Evolutionary conservation across 257 asterid species (phyloP), one percentile per base, ranked within the genome.

Genomic region (Salvia hispanica): DNA sequence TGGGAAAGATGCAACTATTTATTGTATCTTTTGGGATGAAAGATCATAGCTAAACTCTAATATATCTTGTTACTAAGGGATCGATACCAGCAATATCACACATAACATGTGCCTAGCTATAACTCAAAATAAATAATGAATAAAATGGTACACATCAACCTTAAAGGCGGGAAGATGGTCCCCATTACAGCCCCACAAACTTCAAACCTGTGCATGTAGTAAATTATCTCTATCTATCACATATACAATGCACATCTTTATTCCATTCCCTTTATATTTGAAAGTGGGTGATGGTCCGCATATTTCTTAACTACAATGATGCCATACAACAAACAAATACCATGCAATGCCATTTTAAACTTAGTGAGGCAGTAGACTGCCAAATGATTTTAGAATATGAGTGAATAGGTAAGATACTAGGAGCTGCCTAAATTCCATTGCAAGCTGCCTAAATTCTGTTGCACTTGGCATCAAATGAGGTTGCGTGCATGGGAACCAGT

Each of bases 161-260:
- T 25, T 25, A 25, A 25, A 25, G 31, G 31, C 31, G 31, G n/a
- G 31, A 25, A 25, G 61, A 53, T 69, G 48, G 43, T 25, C 12
- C 58, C 58, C n/a, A 14, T 18, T 58, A 51, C 46, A 2, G 18
- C 51, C 45, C 37, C 37, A 45, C 48, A 61, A 72, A 36, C 40
- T 39, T 45, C 7, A 25, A 43, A 63, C 37, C 44, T 16, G 33
- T 51, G 45, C 37, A 66, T 60, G 11, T 12, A 8, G 6, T n/a
- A 67, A 69, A 48, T n/a, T 56, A 39, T 45, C 63, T 52, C 54
- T 45, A 74, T 36, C 13, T 25, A 25, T 25, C 31, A 25, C 37
- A 18, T 36, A 40, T 6, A 62, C 33, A 56, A 33, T 12, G 21
- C 6, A 4, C 4, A 48, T 14, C 47, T 60, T 60, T 14, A 14